These are phyloP conservation scores for Mycena pura DNA, from an alignment of 768 basidiomycete genomes.

Conservation along the genomic window DNA sequence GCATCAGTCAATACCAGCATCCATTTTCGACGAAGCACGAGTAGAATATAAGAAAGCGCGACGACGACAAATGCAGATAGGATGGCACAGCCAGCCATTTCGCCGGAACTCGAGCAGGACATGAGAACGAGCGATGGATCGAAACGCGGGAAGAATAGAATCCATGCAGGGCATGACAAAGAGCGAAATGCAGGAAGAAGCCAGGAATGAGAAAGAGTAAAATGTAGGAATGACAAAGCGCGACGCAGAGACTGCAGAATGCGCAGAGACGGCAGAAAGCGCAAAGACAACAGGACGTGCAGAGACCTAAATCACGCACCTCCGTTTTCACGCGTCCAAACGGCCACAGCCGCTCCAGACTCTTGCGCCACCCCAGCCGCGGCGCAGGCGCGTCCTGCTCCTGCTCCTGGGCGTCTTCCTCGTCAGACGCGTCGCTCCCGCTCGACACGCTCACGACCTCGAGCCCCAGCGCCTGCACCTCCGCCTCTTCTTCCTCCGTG, in stretches of 20 bases:
- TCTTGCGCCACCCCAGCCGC: slow-evolving; percentile 27
- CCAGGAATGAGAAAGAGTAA: background rate
- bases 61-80: too few relatives aligned
- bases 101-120: too few relatives aligned
- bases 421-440: slow-evolving; percentile 43
- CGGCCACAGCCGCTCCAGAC: slow-evolving; percentile 30
- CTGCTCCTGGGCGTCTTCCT: slow-evolving; percentile 28
- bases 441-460: slow-evolving; percentile 50
- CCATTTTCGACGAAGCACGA: too few relatives aligned
- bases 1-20: too few relatives aligned
- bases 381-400: background rate
- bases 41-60: too few relatives aligned
- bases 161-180: background rate
- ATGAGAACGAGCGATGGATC: background rate
- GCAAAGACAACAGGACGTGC: background rate
- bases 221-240: slow-evolving; percentile 19
- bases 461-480: slow-evolving; percentile 58
- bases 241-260: too few relatives aligned
- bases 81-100: too few relatives aligned
- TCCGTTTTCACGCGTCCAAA: slow-evolving; percentile 24
- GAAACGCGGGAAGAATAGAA: background rate
- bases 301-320: slow-evolving; percentile 5
- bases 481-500: slow-evolving; percentile 54
- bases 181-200: background rate
- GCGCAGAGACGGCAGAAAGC: slow-evolving; percentile 26